Percentiles rank a stretch among this genome's conserved stretches.
Evolutionary conservation across 495 filamentous ascomycete genomes (phyloP).

Genomic region (Halenospora varia): DNA sequence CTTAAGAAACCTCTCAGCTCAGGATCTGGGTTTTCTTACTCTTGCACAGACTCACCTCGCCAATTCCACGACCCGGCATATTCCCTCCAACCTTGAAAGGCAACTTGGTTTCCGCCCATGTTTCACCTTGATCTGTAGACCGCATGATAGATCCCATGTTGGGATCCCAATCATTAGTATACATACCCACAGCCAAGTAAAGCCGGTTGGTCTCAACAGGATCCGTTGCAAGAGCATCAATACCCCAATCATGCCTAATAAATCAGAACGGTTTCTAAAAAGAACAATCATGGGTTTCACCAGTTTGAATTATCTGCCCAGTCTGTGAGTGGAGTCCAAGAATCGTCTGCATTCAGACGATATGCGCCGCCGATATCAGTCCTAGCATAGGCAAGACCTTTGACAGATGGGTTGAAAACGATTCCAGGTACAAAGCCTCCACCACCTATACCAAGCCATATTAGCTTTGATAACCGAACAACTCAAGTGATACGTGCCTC

Average conservation of each 20-base stretch:
- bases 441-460: constrained; percentile 35
- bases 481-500: not conserved
- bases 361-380: constrained; percentile 63
- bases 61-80: constrained; percentile 62
- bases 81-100: constrained; percentile 61
- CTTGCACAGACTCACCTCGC: constrained; percentile 32
- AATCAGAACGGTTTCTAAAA: constrained; percentile 1
- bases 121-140: constrained; percentile 45
- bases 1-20: constrained; percentile 3
- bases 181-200: constrained; percentile 55
- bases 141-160: constrained; percentile 49
- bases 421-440: constrained; percentile 58
- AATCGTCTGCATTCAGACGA: constrained; percentile 48
- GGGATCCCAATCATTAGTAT: constrained; percentile 56
- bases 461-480: not conserved
- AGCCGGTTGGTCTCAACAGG: constrained; percentile 47
- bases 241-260: constrained; percentile 47
- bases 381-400: constrained; percentile 55
- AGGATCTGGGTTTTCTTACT: not conserved
- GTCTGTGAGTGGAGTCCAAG: constrained; percentile 56
- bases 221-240: constrained; percentile 56
- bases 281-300: constrained; percentile 18
- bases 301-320: constrained; percentile 43
- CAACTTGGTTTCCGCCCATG: constrained; percentile 41
- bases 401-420: constrained; percentile 51